These are phyloP conservation scores for Magnaporthiopsis poae DNA, from an alignment of 2,329 filamentous ascomycete genomes.

Conservation along the genomic window DNA sequence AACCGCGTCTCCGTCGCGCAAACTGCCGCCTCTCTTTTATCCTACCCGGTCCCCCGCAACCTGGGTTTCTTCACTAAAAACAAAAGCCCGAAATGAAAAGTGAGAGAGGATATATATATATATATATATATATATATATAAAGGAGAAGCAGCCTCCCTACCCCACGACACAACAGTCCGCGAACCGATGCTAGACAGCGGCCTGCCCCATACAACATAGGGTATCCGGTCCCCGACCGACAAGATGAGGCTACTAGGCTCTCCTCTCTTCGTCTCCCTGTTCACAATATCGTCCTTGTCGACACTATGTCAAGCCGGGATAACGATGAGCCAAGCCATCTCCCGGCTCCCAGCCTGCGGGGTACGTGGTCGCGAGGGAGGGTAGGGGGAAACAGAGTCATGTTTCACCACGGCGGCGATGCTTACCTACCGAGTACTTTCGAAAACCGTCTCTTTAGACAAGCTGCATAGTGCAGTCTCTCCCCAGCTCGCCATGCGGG, in stretches of 20 bases:
- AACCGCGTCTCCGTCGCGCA: no score
- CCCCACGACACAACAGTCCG: not conserved
- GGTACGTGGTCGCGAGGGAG: not conserved
- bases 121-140: not conserved
- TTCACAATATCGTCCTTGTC: not conserved
- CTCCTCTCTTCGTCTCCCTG: not conserved
- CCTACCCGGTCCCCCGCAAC: no score
- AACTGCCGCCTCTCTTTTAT: no score
- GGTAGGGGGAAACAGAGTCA: not conserved
- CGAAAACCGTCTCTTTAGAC: not conserved
- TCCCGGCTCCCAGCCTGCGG: not conserved
- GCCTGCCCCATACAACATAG: not conserved
- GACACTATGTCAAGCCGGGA: not conserved
- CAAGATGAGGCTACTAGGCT: not conserved
- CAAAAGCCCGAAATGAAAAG: no score
- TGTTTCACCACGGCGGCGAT: not conserved
- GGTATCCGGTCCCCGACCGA: not conserved
- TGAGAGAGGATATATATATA: not conserved
- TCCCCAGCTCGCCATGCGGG: conserved; percentile 6
- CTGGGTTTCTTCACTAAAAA: no score
- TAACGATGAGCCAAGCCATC: not conserved
- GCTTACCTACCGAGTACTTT: not conserved
- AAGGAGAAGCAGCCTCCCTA: not conserved
- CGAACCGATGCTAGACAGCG: not conserved
- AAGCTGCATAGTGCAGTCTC: conserved; percentile 1